Base-by-base conservation (phyloP, 164 flowering plant genomes). In the Stephania japonica region DNA sequence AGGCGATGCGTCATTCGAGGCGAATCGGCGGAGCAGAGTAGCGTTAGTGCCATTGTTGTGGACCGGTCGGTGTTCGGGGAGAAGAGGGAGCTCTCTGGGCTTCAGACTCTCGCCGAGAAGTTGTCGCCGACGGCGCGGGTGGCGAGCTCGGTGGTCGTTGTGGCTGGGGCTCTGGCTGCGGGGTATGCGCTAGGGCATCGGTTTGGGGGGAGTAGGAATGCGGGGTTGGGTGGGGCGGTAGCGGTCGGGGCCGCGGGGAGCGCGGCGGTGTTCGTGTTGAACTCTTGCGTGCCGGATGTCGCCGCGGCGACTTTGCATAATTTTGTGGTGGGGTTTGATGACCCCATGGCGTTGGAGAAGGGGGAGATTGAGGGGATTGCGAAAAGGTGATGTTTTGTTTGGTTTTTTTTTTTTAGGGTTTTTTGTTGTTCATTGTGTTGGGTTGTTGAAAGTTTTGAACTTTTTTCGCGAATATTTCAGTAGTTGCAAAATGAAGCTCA, bases 281-380 rank as follows among this genome's bases (percentile, higher is more conserved):
- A 90, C 75, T 75, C 94, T 23, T 84, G 80, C 53, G 95, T 83
- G 19, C 98, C 99, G 0, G 97, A 91, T 66, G 98, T 90, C 69
- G 98, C 99, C 0, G 98, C 99, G 0, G 83, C 77, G 7, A 84
- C 75, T 70, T 85, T 96, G 87, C 97, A 90, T 68, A 93, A 96
- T 72, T 88, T 84, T 38, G 97, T 89, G 49, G 91, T 87, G 4
- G 82, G 78, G 5, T 81, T 72, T 32, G 97, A 86, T 67, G 95
- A 90, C 78, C 97, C 98, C 6, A 72, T 43, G 7, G 81, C 84
- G 0, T 74, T 96, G 73, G 82, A 83, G 80, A 90, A 75, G 80
- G 94, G 91, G 41, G 89, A 87, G 16, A 76, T 96, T 23, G 95
- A 91, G 64, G 82, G 70, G 19, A 89, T 95, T 69, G 91, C 97